Conservation (phyloP, 495 filamentous ascomycete genomes). For the Aspergillus conjunctus region DNA sequence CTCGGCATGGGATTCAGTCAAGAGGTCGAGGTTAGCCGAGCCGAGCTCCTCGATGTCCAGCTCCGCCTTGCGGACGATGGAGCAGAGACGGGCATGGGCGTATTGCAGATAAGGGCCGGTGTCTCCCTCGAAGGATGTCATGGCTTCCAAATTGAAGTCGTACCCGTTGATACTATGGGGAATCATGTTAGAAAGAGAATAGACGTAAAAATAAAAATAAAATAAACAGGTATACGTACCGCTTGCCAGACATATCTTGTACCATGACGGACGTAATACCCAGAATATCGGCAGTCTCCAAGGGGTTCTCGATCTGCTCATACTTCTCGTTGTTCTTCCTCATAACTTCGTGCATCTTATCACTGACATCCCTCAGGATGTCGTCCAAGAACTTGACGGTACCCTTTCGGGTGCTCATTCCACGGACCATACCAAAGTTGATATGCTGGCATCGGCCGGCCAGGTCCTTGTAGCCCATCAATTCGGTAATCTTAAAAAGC, state of each 20-base stretch:
- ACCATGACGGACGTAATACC: conserved; percentile 73
- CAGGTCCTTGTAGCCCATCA: conserved; percentile 66
- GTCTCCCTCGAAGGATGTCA: conserved; percentile 72
- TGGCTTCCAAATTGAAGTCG: conserved; percentile 66
- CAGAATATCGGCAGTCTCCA: conserved; percentile 54
- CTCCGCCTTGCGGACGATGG: conserved; percentile 58
- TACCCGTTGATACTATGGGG: conserved; percentile 62
- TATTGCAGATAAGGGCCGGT: conserved; percentile 73
- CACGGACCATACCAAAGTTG: conserved; percentile 72
- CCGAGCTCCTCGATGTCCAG: conserved; percentile 46
- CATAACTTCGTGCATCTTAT: conserved; percentile 76
- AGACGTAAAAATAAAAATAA: not conserved
- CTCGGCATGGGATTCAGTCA: conserved; percentile 57
- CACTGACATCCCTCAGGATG: conserved; percentile 62
- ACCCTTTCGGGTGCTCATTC: conserved; percentile 70
- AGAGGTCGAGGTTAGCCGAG: conserved; percentile 56
- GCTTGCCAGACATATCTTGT: conserved; percentile 70
- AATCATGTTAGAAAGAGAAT: conserved; percentile 14
- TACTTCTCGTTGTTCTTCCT: conserved; percentile 65
- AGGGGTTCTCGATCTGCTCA: conserved; percentile 63
- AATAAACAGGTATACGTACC: conserved; percentile 43
- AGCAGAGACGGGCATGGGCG: conserved; percentile 67
- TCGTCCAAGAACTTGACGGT: conserved; percentile 72
- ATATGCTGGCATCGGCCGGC: conserved; percentile 66
- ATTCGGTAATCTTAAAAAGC: conserved; percentile 69